Evolutionary conservation across 2,329 filamentous ascomycete species (phyloP), one percentile per base, ranked within the genome.

Genomic region (Aspergillus sp.): DNA sequence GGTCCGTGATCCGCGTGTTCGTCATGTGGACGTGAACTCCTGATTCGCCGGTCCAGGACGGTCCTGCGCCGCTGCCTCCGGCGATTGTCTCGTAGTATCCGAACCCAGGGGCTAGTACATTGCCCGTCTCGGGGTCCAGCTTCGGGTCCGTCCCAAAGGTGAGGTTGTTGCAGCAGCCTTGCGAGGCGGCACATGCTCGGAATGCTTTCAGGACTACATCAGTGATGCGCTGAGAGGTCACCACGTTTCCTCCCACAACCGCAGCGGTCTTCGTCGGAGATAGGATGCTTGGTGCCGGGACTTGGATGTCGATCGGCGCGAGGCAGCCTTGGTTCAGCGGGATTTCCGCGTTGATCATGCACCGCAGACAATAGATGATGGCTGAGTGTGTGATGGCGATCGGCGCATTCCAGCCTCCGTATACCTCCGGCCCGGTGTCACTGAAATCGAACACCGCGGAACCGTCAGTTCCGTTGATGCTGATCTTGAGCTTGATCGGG

Each of bases 31-130:
- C 82, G 53, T 91, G 82, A 20, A 89, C 81, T 14, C 82, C 83
- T 36, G 69, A 77, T 15, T 82, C 80, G 15, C 84, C 84, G 37
- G 80, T 70, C 84, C 84, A 91, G 14, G 71, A 71, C 0, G 79
- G 74, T 0, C 84, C 84, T 0, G 84, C 85, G 26, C 83, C 85
- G 27, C 74, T 78, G 2, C 84, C 85, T 25, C 85, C 84, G 0
- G 83, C 82, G 39, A 91, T 89, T 2, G 85, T 91, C 58, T 91
- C 85, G 55, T 89, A 89, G 65, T 89, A 91, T 7, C 84, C 84
- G 51, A 91, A 91, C 0, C 84, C 84, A 22, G 76, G 75, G n/a
- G 75, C 67, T n/a, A n/a, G n/a, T n/a, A 51, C 47, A 4, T 71
- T 68, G 34, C 73, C 68, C 30, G 72, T 64, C 3, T 69, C 67